Evolutionary conservation across 768 basidiomycete species (phyloP).

Genomic region (Xerocomellus amylosporus): DNA sequence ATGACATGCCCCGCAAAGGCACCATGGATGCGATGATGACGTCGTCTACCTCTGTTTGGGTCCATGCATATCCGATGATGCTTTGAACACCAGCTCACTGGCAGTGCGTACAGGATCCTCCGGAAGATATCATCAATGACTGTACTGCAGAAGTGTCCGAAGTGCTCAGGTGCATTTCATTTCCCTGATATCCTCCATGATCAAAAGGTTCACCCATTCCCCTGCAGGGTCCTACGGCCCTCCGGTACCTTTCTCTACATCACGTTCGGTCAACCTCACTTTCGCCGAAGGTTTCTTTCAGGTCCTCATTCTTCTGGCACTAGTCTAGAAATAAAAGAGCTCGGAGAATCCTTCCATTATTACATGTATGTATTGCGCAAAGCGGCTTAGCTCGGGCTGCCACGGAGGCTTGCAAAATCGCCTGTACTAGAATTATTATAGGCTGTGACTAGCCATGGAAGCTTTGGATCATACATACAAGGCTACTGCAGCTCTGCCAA

Average conservation of each 20-base stretch:
- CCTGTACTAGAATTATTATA: neutral
- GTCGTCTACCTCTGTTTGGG: constrained; percentile 79
- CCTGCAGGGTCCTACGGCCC: constrained; percentile 57
- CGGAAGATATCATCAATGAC: constrained; percentile 63
- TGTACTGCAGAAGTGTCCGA: constrained; percentile 78
- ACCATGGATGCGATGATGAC: constrained; percentile 94
- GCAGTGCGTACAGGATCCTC: constrained; percentile 57
- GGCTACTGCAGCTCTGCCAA: constrained; percentile 5
- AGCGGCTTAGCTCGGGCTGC: constrained; percentile 5
- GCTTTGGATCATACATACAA: neutral
- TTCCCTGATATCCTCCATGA: neutral
- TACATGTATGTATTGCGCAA: constrained; percentile 68
- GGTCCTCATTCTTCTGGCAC: constrained; percentile 44
- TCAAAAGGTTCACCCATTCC: neutral
- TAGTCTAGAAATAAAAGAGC: constrained; percentile 59
- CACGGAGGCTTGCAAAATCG: neutral
- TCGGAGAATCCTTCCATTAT: constrained; percentile 84
- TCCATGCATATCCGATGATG: constrained; percentile 26
- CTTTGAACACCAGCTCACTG: neutral
- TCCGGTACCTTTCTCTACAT: constrained; percentile 69
- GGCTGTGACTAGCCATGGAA: neutral
- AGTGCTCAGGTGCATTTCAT: constrained; percentile 51
- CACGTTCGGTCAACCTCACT: constrained; percentile 89
- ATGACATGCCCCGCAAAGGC: constrained; percentile 35
- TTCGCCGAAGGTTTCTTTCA: constrained; percentile 66